Base-by-base conservation (phyloP, 495 filamentous ascomycete species). In the Hyaloscypha finlandica region DNA sequence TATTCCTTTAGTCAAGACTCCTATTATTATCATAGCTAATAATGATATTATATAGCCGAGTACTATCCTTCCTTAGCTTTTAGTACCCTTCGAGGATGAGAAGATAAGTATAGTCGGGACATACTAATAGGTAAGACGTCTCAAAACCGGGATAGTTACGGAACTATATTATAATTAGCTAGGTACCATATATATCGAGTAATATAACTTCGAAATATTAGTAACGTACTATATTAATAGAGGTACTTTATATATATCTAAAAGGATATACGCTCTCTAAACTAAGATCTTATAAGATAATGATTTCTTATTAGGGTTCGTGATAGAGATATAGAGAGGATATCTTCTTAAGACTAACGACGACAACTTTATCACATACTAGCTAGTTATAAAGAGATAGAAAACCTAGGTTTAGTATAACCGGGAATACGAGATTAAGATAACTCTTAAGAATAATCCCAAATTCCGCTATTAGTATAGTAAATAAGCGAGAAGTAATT, bases 31-130 rank as follows among this genome's bases (percentile, higher is more conserved):
- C 59, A 88, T 95, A 70, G 89, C 89, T 48, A 91, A 96, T 74
- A 91, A 94, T 77, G 91, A 96, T 74, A 91, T 96, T 56, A 87
- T 84, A 65, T 94, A 90, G 90, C 91, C 90, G 1, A 76, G 77
- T 3, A 90, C 85, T 8, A 83, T 93, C 51, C 83, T 93, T 60
- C 85, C 86, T 33, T 96, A 90, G 90, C 88, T 95, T 62, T 80
- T 96, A 68, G 92, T 92, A 1, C 90, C 92, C 0, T 93, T 96
- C 67, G 90, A 94, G 70, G 86, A 93, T 70, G 81, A 87, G 12
- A 75, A 80, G 59, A 89, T 91, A 54, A 91, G 92, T 60, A 90
- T 89, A 19, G 92, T 93, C 59, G 91, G 91, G 11, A 92, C 91
- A 35, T 92, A 88, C 69, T 92, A 96, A 78, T 80, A 90, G 55